These are phyloP conservation scores for Tulasnella sp. DNA, from an alignment of 768 basidiomycete genomes.

Conservation along the genomic window DNA sequence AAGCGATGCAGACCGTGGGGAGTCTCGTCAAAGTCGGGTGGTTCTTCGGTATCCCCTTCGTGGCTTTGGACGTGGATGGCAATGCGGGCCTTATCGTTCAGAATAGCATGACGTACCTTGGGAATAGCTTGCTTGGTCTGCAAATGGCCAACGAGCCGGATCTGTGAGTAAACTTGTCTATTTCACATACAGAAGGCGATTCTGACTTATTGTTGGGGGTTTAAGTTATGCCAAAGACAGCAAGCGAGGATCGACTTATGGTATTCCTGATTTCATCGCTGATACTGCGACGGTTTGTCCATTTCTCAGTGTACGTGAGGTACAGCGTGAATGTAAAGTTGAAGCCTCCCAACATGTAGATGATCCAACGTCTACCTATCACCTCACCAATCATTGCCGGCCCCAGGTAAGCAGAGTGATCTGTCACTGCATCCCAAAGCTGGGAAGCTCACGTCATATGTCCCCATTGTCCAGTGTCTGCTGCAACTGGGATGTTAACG, in stretches of 20 bases:
- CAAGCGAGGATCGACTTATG: neutral
- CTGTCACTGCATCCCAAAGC: no score
- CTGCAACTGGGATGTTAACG: constrained; percentile 39
- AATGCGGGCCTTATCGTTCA: constrained; percentile 6
- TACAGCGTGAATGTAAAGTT: neutral
- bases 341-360: neutral
- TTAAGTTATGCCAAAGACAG: constrained; percentile 1
- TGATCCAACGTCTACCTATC: constrained; percentile 7
- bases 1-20: constrained; percentile 51
- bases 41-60: constrained; percentile 37
- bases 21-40: constrained; percentile 49
- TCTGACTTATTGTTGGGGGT: neutral
- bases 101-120: constrained; percentile 50
- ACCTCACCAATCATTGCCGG: constrained; percentile 40
- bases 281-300: constrained; percentile 5
- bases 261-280: neutral
- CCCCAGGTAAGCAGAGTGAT: no score
- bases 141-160: constrained; percentile 36
- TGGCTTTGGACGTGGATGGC: constrained; percentile 3
- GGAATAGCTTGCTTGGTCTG: constrained; percentile 52
- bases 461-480: no score
- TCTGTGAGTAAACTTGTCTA: neutral
- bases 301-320: neutral
- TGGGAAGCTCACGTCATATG: no score
- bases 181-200: neutral